Evolutionary conservation across 257 asterid species (phyloP), one percentile per base, ranked within the genome.

Genomic region (Scutellaria baicalensis): DNA sequence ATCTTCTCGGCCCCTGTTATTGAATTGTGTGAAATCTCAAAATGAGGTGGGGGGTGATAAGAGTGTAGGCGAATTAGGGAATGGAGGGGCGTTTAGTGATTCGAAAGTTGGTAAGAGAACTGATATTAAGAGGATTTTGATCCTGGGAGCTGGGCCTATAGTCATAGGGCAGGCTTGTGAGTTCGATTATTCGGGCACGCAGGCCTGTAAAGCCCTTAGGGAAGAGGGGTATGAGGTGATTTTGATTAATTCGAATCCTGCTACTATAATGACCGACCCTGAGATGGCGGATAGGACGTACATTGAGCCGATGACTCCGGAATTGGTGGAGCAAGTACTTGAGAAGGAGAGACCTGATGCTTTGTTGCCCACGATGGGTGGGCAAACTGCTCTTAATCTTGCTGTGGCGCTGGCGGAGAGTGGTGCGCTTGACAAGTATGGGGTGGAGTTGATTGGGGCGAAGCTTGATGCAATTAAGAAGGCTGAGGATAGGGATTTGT

Each of bases 121-220:
- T 1, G 98, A 94, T 75, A 88, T 94, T 12, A 94, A 89, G 82
- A 91, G 80, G 86, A 94, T 94, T 65, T 71, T 94, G 86, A 91
- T 94, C n/a, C 54, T 94, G 40, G 99, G 99, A 42, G 99, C 98
- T 0, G 98, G 99, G 63, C 99, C 99, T 5, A 91, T 94, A 52
- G 99, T 94, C 59, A 94, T 94, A 9, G 99, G 97, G 35, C 99
- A 91, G 68, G 98, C 99, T 31, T 94, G 98, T 9, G 99, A 91
- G 85, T 94, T 94, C 11, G 97, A 91, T 86, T 94, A 94, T 68
- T 94, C 99, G 0, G 99, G 99, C 5, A 94, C 99, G 8, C 99
- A 94, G 72, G 99, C 99, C 50, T 94, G 99, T 79, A 94, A 94
- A 67, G 98, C 98, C 5, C 97, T 94, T 14, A 94, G 80, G 50